Evolutionary conservation across 306 rosid species (phyloP).

Genomic region (Spatholobus suberectus): DNA sequence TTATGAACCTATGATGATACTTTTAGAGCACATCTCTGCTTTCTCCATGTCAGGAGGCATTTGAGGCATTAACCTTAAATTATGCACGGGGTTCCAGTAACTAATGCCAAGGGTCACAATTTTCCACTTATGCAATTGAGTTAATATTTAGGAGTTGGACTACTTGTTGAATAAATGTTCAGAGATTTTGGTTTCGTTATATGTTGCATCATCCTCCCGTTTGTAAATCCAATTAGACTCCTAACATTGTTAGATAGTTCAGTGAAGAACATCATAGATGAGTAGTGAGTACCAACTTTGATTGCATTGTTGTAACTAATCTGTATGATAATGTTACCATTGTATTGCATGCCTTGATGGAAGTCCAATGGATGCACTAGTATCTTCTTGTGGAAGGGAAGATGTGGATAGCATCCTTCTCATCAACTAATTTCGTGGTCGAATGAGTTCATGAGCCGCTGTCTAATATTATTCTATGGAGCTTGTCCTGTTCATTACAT

Average conservation of each 20-base stretch:
- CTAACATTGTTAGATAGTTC: not conserved
- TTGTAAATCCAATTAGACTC: not conserved
- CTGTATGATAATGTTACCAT: not conserved
- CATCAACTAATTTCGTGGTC: conserved; percentile 21
- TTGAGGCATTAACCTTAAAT: not conserved
- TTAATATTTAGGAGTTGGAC: conserved; percentile 3
- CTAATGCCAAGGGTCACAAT: not conserved
- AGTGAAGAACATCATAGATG: not conserved
- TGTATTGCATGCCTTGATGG: conserved; percentile 2
- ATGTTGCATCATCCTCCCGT: not conserved
- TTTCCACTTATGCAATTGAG: conserved; percentile 13
- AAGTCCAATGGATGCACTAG: conserved; percentile 3
- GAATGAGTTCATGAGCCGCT: conserved; percentile 6
- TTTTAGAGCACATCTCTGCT: not conserved
- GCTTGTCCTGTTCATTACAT: conserved; percentile 17
- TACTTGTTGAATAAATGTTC: not conserved
- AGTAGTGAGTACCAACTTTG: not conserved
- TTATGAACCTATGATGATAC: not conserved
- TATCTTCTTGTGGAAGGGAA: not conserved
- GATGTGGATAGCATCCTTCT: not conserved
- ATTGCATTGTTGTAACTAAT: conserved; percentile 4
- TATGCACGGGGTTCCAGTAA: conserved; percentile 13
- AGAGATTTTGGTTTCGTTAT: conserved; percentile 16
- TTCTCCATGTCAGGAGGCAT: not conserved
- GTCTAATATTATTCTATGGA: not conserved